Percentiles rank a stretch among this genome's conserved stretches.
phyloP scores from a whole-genome alignment of 306 rosid genomes.

The barrel medic (Medicago truncatula) region MtrunA17r5.0-ANR NC_053043.1:10157501-10158000 shows the following conservation, averaged over 20 bases:
- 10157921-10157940: background rate
- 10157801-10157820: constrained; percentile 1
- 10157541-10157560: background rate
- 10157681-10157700: background rate
- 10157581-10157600: background rate
- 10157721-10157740: constrained; percentile 11
- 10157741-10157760: background rate
- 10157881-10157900: background rate
- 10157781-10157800: background rate
- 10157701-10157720: background rate
- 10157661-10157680: background rate
- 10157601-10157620: background rate
- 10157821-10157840: background rate
- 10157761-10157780: background rate
- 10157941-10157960: background rate
- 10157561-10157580: background rate
- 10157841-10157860: background rate
- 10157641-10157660: background rate
- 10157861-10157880: background rate
- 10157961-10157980: background rate
- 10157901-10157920: background rate
- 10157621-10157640: background rate
- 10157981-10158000: background rate
- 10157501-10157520: too few species aligned
- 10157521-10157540: background rate